Conservation (phyloP, 2,329 filamentous ascomycete species). For the Westerdykella sp. region DNA sequence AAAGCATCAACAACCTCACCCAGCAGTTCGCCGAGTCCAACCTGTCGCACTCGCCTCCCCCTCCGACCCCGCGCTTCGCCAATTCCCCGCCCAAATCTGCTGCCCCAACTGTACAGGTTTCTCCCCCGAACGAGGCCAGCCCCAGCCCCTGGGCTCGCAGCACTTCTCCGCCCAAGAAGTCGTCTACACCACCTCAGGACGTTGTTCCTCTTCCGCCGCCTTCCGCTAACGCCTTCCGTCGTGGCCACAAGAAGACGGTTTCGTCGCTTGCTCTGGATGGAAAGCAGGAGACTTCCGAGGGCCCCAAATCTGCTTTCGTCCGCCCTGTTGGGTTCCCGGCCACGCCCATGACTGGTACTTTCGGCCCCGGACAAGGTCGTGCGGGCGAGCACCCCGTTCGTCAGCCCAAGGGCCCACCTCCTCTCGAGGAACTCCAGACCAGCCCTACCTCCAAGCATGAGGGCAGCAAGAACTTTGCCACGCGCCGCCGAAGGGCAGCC, state of each 20-base stretch:
- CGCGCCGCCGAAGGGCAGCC: constrained; percentile 84
- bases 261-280: constrained; percentile 60
- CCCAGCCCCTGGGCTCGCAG: constrained; percentile 54
- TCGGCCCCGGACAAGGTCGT: constrained; percentile 86
- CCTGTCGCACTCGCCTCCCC: constrained; percentile 45
- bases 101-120: constrained; percentile 65
- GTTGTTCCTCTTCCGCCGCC: constrained; percentile 73
- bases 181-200: constrained; percentile 63
- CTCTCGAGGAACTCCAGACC: constrained; percentile 80
- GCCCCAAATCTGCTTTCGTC: constrained; percentile 63
- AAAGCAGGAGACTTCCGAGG: constrained; percentile 53
- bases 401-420: constrained; percentile 86
- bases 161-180: constrained; percentile 56
- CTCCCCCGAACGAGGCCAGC: constrained; percentile 61
- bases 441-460: constrained; percentile 91
- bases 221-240: constrained; percentile 86
- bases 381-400: constrained; percentile 91
- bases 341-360: constrained; percentile 75
- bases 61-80: constrained; percentile 37
- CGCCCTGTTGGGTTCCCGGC: constrained; percentile 60
- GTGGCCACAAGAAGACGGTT: constrained; percentile 79
- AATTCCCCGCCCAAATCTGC: constrained; percentile 34
- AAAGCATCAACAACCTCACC: constrained; percentile 11
- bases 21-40: constrained; percentile 19
- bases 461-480: constrained; percentile 94